Evolutionary conservation across 352 stramenopile species (phyloP), one percentile per base, ranked within the genome.

Genomic region (Phytophthora pini): DNA sequence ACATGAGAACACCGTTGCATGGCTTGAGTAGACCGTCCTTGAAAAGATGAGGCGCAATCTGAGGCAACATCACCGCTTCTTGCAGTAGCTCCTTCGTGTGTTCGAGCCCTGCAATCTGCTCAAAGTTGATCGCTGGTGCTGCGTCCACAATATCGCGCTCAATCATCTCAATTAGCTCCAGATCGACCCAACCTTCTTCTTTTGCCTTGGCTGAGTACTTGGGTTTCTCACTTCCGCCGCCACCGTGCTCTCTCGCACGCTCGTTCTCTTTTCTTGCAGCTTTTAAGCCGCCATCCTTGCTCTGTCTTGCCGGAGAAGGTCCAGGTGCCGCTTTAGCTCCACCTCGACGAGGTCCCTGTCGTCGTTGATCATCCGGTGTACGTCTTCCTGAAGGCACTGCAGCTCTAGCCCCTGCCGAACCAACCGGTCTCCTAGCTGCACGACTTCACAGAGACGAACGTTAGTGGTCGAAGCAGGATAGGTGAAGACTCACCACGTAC

Each of bases 141-240:
- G 69, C 77, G 66, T 94, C 84, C 0, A 94, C 87, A 44, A 94
- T 93, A 55, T 94, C 87, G 20, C 85, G 84, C 50, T 94, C 87
- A 46, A 94, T 93, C 62, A 85, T 88, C 71, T 94, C 83, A 46
- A 94, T 93, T 10, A 94, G 79, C 56, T 94, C 84, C 27, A 92
- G 39, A 46, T 94, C 87, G 1, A 74, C 82, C 82, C 76, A 89
- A 9, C 81, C 84, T 61, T 87, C 72, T 47, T 94, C 87, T 26
- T 76, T 79, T 4, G 87, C 87, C 7, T 88, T 48, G 0, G 92
- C 87, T 0, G 76, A 89, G 69, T 93, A 92, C 61, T 90, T 92
- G n/a, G 54, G 66, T 13, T 74, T 69, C 34, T 74, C 66, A 17
- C 36, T 55, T 22, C 45, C 46, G 9, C 44, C 62, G 48, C 45